Evolutionary conservation across 495 filamentous ascomycete species (phyloP), one percentile per base, ranked within the genome.

Genomic region (Podospora pseudoanserina): DNA sequence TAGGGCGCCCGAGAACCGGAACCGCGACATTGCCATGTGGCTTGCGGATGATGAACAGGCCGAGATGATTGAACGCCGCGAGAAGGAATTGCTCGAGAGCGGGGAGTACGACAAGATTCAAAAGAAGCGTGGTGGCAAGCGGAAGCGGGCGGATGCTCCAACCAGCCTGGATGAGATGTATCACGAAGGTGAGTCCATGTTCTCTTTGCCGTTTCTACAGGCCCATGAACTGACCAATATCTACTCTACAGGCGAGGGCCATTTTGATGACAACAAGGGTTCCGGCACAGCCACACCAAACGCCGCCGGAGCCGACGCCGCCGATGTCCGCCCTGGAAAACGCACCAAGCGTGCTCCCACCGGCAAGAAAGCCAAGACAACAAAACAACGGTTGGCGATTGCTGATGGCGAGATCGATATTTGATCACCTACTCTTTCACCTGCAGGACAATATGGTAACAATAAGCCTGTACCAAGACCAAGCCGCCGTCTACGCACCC

Each of bases 11-110:
- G 93, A 96, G 78, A 97, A 94, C 78, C 88, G 92, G 49, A 95
- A 93, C 68, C 96, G 96, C 80, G 94, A 97, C 74, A 96, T 97
- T 76, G 93, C 93, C 55, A 88, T 97, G 87, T 97, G 94, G 94
- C 87, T 97, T 64, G 94, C 93, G 15, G 94, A 97, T 74, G 94
- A 97, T 70, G 93, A 97, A 62, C 91, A 97, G 78, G 94, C 92
- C 11, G 93, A 92, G 73, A 82, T 93, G 70, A 92, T 97, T 70
- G 94, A 97, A 78, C 85, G 88, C 70, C 92, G 92, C 74, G 93
- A 96, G 80, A 89, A 89, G 69, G 93, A 97, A 79, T 82, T 93
- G 4, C 81, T 91, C 5, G 86, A 86, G 70, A 85, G 79, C 65
- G 82, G 81, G 30, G 85, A 88, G 78, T 80, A 83, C 55, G 85